Evolutionary conservation across 441 rosid genomes (phyloP), one percentile per base, ranked within the genome.

Genomic region (Syzygium malaccense): DNA sequence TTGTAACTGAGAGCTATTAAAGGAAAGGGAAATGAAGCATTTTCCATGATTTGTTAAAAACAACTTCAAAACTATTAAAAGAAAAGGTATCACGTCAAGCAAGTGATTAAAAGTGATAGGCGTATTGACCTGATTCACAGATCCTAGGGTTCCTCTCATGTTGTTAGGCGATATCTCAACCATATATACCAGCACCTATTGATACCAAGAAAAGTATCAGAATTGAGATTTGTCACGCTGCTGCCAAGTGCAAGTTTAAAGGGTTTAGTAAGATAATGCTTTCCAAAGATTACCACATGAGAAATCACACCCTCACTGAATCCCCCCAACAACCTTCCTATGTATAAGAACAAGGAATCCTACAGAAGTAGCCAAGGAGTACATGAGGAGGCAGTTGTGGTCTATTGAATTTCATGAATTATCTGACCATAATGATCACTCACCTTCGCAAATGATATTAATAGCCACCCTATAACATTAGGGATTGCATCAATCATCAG

Each of bases 251-350:
- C 37, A 32, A 86, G 51, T 41, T 48, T 37, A 25, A 26, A 18
- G 53, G 45, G 57, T 49, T 48, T 28, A 12, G 20, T 54, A 7
- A 84, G 32, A 87, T 89, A 85, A 53, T 66, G 33, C 23, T 55
- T 53, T 55, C 14, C 19, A 71, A n/a, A 85, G 32, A 30, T 89
- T 93, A 98, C 99, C 95, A 98, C 96, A 87, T 96, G 97, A 37
- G 99, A 98, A 87, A 98, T 96, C 2, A 98, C 95, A 58, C 99
- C 99, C 58, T 97, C 99, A 55, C 99, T 99, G 85, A 98, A 98
- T 66, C 99, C 99, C 91, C 94, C 98, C 92, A 98, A 91, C 92
- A 97, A 89, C 91, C 99, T 95, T 91, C 99, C 99, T 98, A 96
- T 90, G 93, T 95, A 97, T 32, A 98, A 96, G 93, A 98, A 96